Percentiles rank a stretch among this genome's conserved stretches.
These are phyloP conservation scores for Kickxella alabastrina DNA, from an alignment of 192 early-diverging fungal genomes.

Conservation along the genomic window DNA sequence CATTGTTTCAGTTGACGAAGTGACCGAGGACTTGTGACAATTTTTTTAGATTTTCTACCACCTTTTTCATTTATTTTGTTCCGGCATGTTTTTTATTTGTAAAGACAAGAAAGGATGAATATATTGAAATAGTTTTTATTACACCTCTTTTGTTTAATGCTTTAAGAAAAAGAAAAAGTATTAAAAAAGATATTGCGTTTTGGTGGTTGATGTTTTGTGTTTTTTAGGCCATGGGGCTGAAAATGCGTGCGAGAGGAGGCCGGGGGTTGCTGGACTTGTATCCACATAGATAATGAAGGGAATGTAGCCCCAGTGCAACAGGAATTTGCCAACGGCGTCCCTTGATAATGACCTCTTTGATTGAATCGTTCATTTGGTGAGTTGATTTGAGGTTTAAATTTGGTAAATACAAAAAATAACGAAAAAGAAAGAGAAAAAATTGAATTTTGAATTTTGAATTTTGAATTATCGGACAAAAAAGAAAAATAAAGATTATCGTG, in stretches of 20 bases:
- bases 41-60: not conserved
- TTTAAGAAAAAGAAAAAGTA: no score
- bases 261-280: slow-evolving; percentile 43
- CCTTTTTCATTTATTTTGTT: not conserved
- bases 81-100: no score
- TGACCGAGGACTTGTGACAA: no score
- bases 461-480: not conserved
- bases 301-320: slow-evolving; percentile 49
- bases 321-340: slow-evolving; percentile 31
- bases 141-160: not conserved
- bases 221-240: slow-evolving; percentile 48
- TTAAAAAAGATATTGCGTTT: not conserved
- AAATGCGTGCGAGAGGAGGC: slow-evolving; percentile 47
- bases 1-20: slow-evolving; percentile 15
- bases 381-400: not conserved
- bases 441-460: no score
- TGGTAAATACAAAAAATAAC: not conserved
- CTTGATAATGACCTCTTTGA: slow-evolving; percentile 43
- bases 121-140: not conserved
- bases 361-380: slow-evolving; percentile 38
- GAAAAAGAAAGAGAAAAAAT: slow-evolving; percentile 7
- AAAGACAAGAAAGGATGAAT: no score
- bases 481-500: not conserved
- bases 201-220: not conserved
- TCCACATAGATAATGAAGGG: slow-evolving; percentile 45